These are phyloP conservation scores for Trapa bicornis DNA, from an alignment of 345 rosid genomes.

Conservation along the genomic window DNA sequence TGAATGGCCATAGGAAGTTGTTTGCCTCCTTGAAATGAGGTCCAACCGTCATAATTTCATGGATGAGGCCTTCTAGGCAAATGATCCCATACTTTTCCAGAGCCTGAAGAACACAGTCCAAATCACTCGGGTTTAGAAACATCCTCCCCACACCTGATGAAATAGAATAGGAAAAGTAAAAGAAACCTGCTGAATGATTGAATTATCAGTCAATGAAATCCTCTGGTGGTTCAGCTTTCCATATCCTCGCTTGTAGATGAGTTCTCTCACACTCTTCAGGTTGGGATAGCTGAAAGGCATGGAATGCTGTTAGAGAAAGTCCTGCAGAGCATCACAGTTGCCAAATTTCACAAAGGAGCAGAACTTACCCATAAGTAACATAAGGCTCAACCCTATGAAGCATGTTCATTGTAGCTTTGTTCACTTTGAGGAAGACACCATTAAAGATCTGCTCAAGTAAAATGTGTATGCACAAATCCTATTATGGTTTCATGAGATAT, in stretches of 20 bases:
- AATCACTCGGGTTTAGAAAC: neutral
- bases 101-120: constrained; percentile 18
- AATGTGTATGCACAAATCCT: neutral
- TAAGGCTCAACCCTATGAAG: constrained; percentile 79
- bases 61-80: constrained; percentile 69
- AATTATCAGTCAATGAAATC: constrained; percentile 53
- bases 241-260: constrained; percentile 72
- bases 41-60: constrained; percentile 81
- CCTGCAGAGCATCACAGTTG: neutral
- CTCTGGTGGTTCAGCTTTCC: constrained; percentile 65
- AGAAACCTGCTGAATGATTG: constrained; percentile 45
- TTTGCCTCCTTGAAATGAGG: constrained; percentile 77
- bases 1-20: constrained; percentile 79
- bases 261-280: constrained; percentile 60
- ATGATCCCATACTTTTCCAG: constrained; percentile 58
- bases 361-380: constrained; percentile 63
- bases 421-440: constrained; percentile 78
- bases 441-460: constrained; percentile 47
- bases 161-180: neutral
- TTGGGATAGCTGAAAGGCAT: constrained; percentile 48
- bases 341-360: neutral
- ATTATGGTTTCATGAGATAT: neutral
- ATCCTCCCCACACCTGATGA: neutral
- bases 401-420: constrained; percentile 58
- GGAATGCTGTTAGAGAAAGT: neutral